Percentiles rank a stretch among this genome's conserved stretches.
Conservation (phyloP, 2,329 filamentous ascomycete genomes). For the Paecilomyces sp. region DNA sequence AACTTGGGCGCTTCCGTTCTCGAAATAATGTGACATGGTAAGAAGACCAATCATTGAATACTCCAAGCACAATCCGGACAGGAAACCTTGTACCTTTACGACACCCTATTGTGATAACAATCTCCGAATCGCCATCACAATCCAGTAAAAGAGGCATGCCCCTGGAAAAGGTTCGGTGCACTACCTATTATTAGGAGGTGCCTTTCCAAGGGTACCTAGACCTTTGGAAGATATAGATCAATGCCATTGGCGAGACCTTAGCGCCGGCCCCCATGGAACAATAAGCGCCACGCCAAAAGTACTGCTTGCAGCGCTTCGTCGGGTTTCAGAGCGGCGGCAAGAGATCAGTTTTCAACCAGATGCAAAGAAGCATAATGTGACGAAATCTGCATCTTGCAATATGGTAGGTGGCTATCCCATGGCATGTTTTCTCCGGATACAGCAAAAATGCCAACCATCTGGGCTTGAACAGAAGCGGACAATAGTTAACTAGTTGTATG, state of each 20-base stretch:
- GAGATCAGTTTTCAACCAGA: not conserved
- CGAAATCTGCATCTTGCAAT: not conserved
- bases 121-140: not conserved
- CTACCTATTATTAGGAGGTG: not conserved
- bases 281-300: not conserved
- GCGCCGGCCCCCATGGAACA: not conserved
- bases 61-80: not conserved
- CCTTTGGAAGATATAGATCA: not conserved
- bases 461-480: too few relatives aligned
- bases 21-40: not conserved
- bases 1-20: not conserved
- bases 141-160: not conserved
- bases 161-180: not conserved
- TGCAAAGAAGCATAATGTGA: not conserved
- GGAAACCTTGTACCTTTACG: not conserved
- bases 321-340: not conserved
- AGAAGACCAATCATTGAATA: not conserved
- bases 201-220: not conserved
- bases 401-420: not conserved
- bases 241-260: not conserved
- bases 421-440: not conserved
- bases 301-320: not conserved
- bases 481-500: too few relatives aligned
- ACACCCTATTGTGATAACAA: not conserved
- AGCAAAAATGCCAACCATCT: not conserved